These are phyloP conservation scores for Ophiostoma sp. DNA, from an alignment of 2,329 filamentous ascomycete species.

Conservation along the genomic window DNA sequence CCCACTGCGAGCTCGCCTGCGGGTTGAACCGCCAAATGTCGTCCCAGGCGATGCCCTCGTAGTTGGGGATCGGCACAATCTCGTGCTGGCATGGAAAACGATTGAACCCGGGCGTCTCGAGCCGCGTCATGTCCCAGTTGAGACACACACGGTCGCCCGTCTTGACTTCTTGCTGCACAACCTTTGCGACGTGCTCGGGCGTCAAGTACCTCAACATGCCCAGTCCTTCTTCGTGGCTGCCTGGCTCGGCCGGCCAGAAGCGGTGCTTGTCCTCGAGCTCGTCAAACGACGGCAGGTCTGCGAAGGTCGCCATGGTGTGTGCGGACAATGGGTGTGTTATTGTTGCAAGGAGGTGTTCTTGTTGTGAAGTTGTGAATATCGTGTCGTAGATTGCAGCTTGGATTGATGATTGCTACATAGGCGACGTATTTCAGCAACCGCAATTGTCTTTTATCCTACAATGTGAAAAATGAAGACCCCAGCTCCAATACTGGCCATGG, in stretches of 20 bases:
- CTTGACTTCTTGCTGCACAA: slow-evolving; percentile 49
- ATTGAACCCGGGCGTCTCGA: slow-evolving; percentile 20
- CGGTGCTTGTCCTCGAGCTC: slow-evolving; percentile 25
- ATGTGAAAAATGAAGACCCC: neutral
- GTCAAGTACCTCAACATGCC: slow-evolving; percentile 50
- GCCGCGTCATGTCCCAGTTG: slow-evolving; percentile 35
- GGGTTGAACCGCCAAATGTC: slow-evolving; percentile 40
- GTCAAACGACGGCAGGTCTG: slow-evolving; percentile 17
- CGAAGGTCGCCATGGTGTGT: neutral
- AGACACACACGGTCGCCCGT: slow-evolving; percentile 47
- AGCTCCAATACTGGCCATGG: neutral
- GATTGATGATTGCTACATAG: no score
- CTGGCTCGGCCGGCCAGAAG: slow-evolving; percentile 45
- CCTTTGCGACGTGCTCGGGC: slow-evolving; percentile 44
- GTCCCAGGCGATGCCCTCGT: slow-evolving; percentile 28
- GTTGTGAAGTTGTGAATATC: neutral
- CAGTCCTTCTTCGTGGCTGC: slow-evolving; percentile 45
- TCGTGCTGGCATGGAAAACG: slow-evolving; percentile 16
- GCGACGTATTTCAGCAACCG: neutral
- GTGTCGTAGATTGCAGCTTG: no score
- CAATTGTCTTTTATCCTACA: neutral
- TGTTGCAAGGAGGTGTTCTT: neutral
- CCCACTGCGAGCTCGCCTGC: slow-evolving; percentile 24
- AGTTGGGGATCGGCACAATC: slow-evolving; percentile 20
- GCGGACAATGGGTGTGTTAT: neutral